These are phyloP conservation scores for Termitomyces bulborhizus DNA, from an alignment of 768 basidiomycete genomes.

Conservation along the genomic window DNA sequence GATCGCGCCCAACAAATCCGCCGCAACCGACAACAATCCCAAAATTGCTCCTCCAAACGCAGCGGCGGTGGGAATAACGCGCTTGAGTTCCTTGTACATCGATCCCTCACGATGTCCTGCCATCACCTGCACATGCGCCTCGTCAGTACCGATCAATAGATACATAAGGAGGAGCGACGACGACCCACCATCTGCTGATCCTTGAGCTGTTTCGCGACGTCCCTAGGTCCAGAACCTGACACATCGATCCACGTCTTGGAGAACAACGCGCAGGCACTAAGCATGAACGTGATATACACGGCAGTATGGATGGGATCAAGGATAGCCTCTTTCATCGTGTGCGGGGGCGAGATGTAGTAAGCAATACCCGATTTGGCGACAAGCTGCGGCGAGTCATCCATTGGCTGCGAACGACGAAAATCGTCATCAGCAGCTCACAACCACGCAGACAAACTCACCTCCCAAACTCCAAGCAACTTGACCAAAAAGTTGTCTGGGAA, in stretches of 20 bases:
- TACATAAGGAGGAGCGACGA: neutral
- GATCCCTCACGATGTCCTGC: conserved; percentile 91
- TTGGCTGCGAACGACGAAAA: conserved; percentile 46
- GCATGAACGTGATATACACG: conserved; percentile 88
- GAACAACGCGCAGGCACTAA: conserved; percentile 92
- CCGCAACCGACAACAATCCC: conserved; percentile 83
- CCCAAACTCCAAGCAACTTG: conserved; percentile 92
- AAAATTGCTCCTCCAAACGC: conserved; percentile 97
- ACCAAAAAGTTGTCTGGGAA: conserved; percentile 93
- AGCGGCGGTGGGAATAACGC: conserved; percentile 95
- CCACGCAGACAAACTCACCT: conserved; percentile 52
- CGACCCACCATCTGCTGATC: conserved; percentile 89
- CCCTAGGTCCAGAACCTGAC: conserved; percentile 90
- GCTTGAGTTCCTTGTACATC: conserved; percentile 99
- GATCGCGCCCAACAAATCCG: conserved; percentile 94
- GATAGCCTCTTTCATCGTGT: conserved; percentile 81
- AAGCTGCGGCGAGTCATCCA: conserved; percentile 92
- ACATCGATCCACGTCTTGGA: conserved; percentile 99
- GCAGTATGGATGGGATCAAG: conserved; percentile 92
- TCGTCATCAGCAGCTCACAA: neutral
- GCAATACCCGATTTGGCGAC: conserved; percentile 85
- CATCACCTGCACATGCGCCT: conserved; percentile 46
- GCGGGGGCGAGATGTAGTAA: conserved; percentile 99
- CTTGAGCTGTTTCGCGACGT: conserved; percentile 97
- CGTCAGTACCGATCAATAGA: too few relatives aligned